Evolutionary conservation across 306 rosid genomes (phyloP).

Genomic region (Ziziphus jujuba): DNA sequence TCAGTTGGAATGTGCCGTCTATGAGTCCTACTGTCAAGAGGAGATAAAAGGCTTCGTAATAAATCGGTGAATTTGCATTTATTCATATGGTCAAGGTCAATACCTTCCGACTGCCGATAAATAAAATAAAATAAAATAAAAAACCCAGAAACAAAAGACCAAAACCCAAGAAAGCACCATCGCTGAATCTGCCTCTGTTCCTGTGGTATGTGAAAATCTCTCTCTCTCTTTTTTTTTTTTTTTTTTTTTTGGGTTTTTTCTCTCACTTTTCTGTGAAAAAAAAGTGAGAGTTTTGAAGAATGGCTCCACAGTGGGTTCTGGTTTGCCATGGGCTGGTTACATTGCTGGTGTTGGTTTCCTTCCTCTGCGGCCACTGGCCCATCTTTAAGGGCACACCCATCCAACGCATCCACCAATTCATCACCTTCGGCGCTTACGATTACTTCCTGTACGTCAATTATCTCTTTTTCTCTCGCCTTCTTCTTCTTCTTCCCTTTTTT

Average conservation of each 20-base stretch:
- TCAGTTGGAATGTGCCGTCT: no score
- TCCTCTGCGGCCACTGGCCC: conserved; percentile 97
- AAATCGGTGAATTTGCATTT: no score
- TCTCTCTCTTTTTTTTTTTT: no score
- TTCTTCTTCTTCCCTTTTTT: background rate
- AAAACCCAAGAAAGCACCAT: no score
- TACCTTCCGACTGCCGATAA: no score
- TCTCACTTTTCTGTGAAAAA: background rate
- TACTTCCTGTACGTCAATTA: conserved; percentile 55
- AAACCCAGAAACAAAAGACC: no score
- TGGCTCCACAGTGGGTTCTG: conserved; percentile 76
- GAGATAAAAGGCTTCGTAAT: no score
- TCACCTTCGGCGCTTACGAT: conserved; percentile 82
- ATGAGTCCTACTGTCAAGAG: no score
- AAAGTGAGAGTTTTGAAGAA: conserved; percentile 17
- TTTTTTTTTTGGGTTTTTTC: no score
- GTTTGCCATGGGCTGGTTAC: conserved; percentile 70
- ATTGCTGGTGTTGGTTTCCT: conserved; percentile 56
- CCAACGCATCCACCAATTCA: conserved; percentile 63
- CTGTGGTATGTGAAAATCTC: background rate
- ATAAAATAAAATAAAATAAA: no score
- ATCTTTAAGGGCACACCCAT: conserved; percentile 86
- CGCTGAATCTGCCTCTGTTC: no score
- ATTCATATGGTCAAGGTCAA: no score
- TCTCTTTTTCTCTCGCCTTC: conserved; percentile 12